Evolutionary conservation across 164 flowering plant genomes (phyloP).

Genomic region (Taxillus chinensis): DNA sequence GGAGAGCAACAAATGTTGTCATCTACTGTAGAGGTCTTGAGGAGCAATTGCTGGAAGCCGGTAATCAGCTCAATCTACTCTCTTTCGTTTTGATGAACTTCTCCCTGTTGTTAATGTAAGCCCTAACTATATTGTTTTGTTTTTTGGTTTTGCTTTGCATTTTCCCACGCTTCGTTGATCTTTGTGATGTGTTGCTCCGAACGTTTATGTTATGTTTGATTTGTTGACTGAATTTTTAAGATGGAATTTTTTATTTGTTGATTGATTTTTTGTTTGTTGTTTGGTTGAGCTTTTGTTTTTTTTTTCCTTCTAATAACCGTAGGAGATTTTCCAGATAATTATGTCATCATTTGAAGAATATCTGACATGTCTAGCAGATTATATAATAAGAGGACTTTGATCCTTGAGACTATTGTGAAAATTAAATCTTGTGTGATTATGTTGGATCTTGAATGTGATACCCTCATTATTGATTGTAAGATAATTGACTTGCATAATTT

Average conservation of each 20-base stretch:
- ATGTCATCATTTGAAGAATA: slow-evolving; percentile 54
- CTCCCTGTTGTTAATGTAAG: slow-evolving; percentile 45
- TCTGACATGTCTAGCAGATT: slow-evolving; percentile 40
- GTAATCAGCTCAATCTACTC: slow-evolving; percentile 29
- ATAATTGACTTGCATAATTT: too few species aligned
- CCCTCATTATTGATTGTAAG: slow-evolving; percentile 25
- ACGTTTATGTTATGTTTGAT: too few species aligned
- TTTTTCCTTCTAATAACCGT: slow-evolving; percentile 7
- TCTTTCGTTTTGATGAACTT: slow-evolving; percentile 36
- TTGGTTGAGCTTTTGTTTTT: too few species aligned
- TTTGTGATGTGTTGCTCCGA: too few species aligned
- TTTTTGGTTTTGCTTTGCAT: slow-evolving; percentile 1
- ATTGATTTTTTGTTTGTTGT: too few species aligned
- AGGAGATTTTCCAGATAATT: slow-evolving; percentile 59
- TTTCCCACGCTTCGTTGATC: background rate
- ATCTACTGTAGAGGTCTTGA: slow-evolving; percentile 27
- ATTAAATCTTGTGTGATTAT: slow-evolving; percentile 62
- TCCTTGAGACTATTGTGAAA: slow-evolving; percentile 62
- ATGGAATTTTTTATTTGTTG: background rate
- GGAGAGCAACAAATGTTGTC: slow-evolving; percentile 18
- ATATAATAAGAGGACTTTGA: slow-evolving; percentile 37
- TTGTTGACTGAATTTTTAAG: too few species aligned
- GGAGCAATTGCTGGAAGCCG: slow-evolving; percentile 33
- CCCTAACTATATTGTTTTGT: slow-evolving; percentile 2
- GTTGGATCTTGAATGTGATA: slow-evolving; percentile 73